Conservation (phyloP, 805 yeast species). For the Candida glaebosa region DNA sequence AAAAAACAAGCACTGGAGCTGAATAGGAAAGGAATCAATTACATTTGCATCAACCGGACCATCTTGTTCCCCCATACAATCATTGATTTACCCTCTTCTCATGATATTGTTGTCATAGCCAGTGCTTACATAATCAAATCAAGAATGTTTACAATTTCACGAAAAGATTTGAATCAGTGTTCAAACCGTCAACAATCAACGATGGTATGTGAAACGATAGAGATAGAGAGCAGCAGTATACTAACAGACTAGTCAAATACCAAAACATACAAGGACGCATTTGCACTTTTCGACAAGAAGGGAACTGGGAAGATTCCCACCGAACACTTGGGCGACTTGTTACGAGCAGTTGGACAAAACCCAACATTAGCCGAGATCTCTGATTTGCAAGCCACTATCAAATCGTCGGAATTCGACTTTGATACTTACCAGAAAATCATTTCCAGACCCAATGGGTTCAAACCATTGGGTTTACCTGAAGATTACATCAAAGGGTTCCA, state of each 20-base stretch:
- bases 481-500: constrained; percentile 93
- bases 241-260: constrained; percentile 34
- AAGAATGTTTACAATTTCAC: neutral
- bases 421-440: constrained; percentile 74
- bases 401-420: constrained; percentile 60
- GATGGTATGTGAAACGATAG: neutral
- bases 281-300: constrained; percentile 92
- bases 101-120: too few species aligned
- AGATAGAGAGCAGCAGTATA: constrained; percentile 9
- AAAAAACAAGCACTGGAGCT: too few species aligned
- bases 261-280: constrained; percentile 77
- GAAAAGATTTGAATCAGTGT: neutral
- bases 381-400: constrained; percentile 40
- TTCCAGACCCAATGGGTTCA: constrained; percentile 85
- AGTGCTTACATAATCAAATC: neutral
- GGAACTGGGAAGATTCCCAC: constrained; percentile 89
- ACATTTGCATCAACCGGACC: too few species aligned
- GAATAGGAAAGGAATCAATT: too few species aligned
- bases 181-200: neutral
- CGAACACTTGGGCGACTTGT: constrained; percentile 83
- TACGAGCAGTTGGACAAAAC: constrained; percentile 97
- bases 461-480: constrained; percentile 80
- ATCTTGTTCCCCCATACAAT: too few species aligned
- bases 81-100: too few species aligned
- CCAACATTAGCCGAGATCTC: constrained; percentile 88